Conservation (phyloP, 495 filamentous ascomycete genomes). For the Astrothelium macrocarpum region DNA sequence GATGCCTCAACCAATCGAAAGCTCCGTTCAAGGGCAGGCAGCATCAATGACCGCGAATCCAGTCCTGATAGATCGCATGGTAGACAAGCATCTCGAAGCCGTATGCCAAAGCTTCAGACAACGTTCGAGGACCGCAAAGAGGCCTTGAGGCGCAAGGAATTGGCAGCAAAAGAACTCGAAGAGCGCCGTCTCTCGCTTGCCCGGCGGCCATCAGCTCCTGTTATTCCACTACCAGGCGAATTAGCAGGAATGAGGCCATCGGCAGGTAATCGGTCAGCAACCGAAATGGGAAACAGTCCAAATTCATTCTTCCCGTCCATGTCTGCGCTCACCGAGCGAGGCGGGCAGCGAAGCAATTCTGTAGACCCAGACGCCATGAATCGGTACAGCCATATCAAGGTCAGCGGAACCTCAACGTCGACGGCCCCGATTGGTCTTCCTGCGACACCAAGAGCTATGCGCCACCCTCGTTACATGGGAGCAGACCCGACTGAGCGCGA, state of each 20-base stretch:
- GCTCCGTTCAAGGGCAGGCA: slow-evolving; percentile 8
- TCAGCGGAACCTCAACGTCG: slow-evolving; percentile 25
- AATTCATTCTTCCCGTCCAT: slow-evolving; percentile 21
- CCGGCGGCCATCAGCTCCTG: slow-evolving; percentile 63
- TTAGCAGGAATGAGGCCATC: slow-evolving; percentile 26
- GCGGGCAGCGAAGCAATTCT: slow-evolving; percentile 12
- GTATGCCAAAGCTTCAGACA: slow-evolving; percentile 21
- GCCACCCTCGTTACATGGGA: slow-evolving; percentile 54
- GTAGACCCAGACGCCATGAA: slow-evolving; percentile 23
- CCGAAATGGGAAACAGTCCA: slow-evolving; percentile 30
- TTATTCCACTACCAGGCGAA: slow-evolving; percentile 71
- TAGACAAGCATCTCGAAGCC: slow-evolving; percentile 3
- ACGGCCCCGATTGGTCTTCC: slow-evolving; percentile 54
- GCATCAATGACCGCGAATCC: slow-evolving; percentile 4
- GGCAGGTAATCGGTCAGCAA: slow-evolving; percentile 25
- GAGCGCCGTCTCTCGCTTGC: slow-evolving; percentile 75
- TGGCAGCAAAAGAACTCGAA: slow-evolving; percentile 78
- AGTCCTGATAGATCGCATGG: slow-evolving; percentile 1
- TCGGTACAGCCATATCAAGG: slow-evolving; percentile 4
- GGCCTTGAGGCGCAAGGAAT: slow-evolving; percentile 46
- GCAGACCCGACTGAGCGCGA: slow-evolving; percentile 46
- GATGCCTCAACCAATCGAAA: slow-evolving; percentile 11
- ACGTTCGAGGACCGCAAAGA: slow-evolving; percentile 23
- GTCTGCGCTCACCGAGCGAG: slow-evolving; percentile 7
- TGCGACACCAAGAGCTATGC: slow-evolving; percentile 78